These are phyloP conservation scores for Seiridium cupressi DNA, from an alignment of 2,329 filamentous ascomycete species.

Conservation along the genomic window DNA sequence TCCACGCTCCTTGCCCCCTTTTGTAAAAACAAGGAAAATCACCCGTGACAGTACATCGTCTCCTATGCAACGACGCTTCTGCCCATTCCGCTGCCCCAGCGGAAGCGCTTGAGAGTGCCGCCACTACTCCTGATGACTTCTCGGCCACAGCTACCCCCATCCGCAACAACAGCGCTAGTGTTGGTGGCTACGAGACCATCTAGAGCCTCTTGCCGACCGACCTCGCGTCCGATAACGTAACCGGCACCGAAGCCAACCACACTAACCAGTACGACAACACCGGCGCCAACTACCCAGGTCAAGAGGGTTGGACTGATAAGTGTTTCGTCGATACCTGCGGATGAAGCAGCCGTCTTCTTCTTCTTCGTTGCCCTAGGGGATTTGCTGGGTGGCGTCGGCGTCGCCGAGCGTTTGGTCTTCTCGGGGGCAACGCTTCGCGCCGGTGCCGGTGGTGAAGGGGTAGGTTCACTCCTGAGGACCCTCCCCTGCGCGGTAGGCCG, in stretches of 20 bases:
- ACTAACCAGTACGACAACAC: constrained; percentile 65
- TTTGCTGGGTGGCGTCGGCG: constrained; percentile 33
- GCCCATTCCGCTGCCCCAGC: constrained; percentile 50
- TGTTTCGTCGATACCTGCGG: constrained; percentile 34
- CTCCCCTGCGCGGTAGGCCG: constrained; percentile 17
- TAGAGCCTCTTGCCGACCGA: constrained; percentile 60
- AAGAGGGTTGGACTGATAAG: constrained; percentile 59
- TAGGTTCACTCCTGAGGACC: constrained; percentile 13
- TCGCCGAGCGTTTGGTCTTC: constrained; percentile 48
- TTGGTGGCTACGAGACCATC: constrained; percentile 40
- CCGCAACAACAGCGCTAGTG: constrained; percentile 34
- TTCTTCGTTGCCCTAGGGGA: constrained; percentile 54
- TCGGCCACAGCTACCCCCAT: constrained; percentile 46
- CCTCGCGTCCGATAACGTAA: constrained; percentile 66
- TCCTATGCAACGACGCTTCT: constrained; percentile 46
- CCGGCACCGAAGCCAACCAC: constrained; percentile 69
- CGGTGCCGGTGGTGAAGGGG: constrained; percentile 12
- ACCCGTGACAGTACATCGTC: neutral
- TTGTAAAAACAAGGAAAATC: neutral
- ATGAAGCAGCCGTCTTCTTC: constrained; percentile 46
- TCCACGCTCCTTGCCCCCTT: neutral
- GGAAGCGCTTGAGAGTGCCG: constrained; percentile 50
- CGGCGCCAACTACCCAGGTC: constrained; percentile 65
- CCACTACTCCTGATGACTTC: constrained; percentile 52
- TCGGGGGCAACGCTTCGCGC: constrained; percentile 29